Percentiles rank a stretch among this genome's conserved stretches.
These are phyloP conservation scores for Populus tremula DNA, from an alignment of 345 rosid species.

Conservation along the genomic window DNA sequence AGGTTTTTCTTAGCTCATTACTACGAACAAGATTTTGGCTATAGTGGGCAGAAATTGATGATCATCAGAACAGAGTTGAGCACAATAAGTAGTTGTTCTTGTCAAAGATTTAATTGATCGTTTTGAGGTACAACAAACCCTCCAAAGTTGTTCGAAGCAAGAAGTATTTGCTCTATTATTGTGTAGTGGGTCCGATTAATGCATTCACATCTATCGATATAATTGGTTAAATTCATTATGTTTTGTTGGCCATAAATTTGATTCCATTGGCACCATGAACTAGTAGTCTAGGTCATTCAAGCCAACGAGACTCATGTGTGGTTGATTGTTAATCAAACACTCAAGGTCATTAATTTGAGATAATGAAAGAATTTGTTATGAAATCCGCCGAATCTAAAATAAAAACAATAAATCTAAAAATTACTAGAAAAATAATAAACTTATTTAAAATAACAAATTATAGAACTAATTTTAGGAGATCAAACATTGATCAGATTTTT, in stretches of 20 bases:
- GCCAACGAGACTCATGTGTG: not conserved
- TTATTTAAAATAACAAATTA: too few relatives aligned
- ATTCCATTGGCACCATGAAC: not conserved
- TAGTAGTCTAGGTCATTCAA: not conserved
- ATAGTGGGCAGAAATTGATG: not conserved
- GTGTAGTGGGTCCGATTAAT: not conserved
- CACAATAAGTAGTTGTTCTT: too few relatives aligned
- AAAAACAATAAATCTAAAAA: too few relatives aligned
- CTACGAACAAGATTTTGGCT: not conserved
- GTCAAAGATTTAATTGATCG: not conserved
- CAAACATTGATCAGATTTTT: too few relatives aligned
- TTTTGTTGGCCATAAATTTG: not conserved
- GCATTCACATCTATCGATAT: not conserved
- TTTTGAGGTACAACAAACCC: not conserved
- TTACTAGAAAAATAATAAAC: too few relatives aligned
- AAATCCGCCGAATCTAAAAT: too few relatives aligned
- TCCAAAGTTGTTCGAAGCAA: not conserved
- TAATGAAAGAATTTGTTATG: too few relatives aligned
- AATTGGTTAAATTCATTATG: not conserved
- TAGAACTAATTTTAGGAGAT: too few relatives aligned
- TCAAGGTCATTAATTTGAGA: not conserved
- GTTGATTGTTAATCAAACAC: not conserved
- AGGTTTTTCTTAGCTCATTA: too few relatives aligned
- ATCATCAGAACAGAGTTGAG: not conserved
- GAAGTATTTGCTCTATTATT: not conserved